Percentiles rank a stretch among this genome's conserved stretches.
These are phyloP conservation scores for Caloboletus firmus DNA, from an alignment of 1,284 basidiomycete species.

Conservation along the genomic window DNA sequence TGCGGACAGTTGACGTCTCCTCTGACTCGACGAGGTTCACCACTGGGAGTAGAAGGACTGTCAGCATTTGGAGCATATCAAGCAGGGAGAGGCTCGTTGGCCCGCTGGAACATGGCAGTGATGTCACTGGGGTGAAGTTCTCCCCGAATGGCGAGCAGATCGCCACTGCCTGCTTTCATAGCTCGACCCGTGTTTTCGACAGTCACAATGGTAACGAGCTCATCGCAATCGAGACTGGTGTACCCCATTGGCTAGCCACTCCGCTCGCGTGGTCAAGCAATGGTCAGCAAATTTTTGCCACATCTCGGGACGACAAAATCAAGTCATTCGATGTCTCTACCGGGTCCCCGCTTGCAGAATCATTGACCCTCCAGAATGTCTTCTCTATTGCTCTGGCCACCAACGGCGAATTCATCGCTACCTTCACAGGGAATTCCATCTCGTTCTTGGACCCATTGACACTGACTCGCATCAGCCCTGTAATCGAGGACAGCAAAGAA, in stretches of 20 bases:
- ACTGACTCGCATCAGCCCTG: too few species aligned
- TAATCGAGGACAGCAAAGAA: too few species aligned
- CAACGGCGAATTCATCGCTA: too few species aligned
- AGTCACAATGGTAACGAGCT: background rate
- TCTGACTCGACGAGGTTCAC: background rate
- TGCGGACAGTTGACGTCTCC: background rate
- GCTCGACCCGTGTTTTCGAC: background rate
- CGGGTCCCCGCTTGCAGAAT: background rate
- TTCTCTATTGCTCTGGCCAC: too few species aligned
- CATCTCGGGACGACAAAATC: background rate
- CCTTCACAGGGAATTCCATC: too few species aligned
- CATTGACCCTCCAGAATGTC: background rate
- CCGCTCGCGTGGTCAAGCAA: background rate
- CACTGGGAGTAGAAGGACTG: background rate
- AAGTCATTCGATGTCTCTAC: background rate
- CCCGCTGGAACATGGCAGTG: background rate
- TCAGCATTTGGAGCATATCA: background rate
- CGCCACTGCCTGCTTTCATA: background rate
- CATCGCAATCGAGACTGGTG: fast-evolving
- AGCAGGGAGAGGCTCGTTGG: background rate
- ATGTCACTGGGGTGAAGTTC: background rate
- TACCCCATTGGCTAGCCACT: fast-evolving
- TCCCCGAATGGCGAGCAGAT: background rate
- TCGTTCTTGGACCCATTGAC: too few species aligned
- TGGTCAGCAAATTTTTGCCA: background rate